Evolutionary conservation across 1,284 basidiomycete species (phyloP).

Genomic region (Apiotrichum gamsii): DNA sequence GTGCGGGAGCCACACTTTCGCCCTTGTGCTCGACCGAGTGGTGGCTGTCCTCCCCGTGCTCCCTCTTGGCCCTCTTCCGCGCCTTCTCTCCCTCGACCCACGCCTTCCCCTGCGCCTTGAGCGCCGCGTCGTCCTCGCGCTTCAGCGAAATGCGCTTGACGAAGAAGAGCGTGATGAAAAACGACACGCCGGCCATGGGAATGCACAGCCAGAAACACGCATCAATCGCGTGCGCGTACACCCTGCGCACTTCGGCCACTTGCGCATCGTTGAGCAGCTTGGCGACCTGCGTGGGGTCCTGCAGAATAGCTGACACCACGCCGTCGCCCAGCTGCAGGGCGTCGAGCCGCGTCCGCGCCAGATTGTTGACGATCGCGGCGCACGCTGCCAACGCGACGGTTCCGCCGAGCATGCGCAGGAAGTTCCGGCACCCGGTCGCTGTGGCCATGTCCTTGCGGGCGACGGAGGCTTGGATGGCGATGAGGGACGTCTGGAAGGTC

Average conservation of each 20-base stretch:
- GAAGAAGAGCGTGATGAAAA: slow-evolving; percentile 32
- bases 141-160: slow-evolving; percentile 25
- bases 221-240: slow-evolving; percentile 24
- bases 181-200: slow-evolving; percentile 26
- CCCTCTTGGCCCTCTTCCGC: slow-evolving; percentile 1
- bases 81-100: slow-evolving; percentile 24
- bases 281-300: slow-evolving; percentile 25
- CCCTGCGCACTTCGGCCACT: slow-evolving; percentile 15
- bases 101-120: slow-evolving; percentile 26
- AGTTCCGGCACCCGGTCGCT: slow-evolving; percentile 32
- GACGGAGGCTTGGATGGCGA: slow-evolving; percentile 52
- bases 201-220: slow-evolving; percentile 31
- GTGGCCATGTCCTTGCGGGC: slow-evolving; percentile 33
- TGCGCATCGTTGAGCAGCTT: slow-evolving; percentile 14
- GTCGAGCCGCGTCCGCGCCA: slow-evolving; percentile 16
- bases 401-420: slow-evolving; percentile 33
- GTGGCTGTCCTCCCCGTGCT: neutral
- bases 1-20: too few relatives aligned
- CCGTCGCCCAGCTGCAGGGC: neutral
- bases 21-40: too few relatives aligned
- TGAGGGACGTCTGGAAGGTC: slow-evolving; percentile 31
- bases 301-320: slow-evolving; percentile 11
- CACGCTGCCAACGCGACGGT: slow-evolving; percentile 22
- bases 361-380: slow-evolving; percentile 27
- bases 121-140: slow-evolving; percentile 29